Base-by-base conservation (phyloP, 2,329 filamentous ascomycete genomes). In the Emericellopsis atlantica region DNA sequence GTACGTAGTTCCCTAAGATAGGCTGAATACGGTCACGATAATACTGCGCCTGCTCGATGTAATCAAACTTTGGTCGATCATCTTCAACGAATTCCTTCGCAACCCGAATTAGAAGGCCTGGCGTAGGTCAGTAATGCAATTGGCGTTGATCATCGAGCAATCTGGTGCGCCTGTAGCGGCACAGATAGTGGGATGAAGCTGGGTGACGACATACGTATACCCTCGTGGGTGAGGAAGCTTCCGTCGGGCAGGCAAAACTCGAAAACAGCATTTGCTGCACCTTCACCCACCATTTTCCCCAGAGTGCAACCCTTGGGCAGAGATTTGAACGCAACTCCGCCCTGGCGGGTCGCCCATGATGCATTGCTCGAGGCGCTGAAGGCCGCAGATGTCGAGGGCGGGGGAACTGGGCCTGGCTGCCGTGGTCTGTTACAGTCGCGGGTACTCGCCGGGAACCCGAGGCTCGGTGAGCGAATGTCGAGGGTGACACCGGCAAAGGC, bases 191-290 rank as follows among this genome's bases (percentile, higher is more conserved):
- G 16, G 26, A 35, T 7, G 35, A 32, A 45, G 34, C 36, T 37
- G 36, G 26, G 26, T 33, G 29, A 26, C 12, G 36, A 41, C 49
- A 34, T 56, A 47, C 32, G 54, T 45, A 40, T 56, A 33, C 36
- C 31, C 32, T 41, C 18, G 23, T 44, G 39, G 22, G 32, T 18
- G 29, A 44, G 33, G 16, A 35, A 38, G 9, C 10, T 48, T 43
- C 51, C 50, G 43, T 58, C 51, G 5, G 63, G 58, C 16, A 67
- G 45, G 36, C 64, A 61, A 42, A 84, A 68, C 48, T 71, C 70
- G 52, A 84, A 88, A 46, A 89, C 80, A 40, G 81, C 72, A 56
- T 92, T 90, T 40, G 85, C 84, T 21, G 82, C 79, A 21, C 84
- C 85, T 57, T 92, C 84, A 22, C 70, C 72, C 18, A 77, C 59